These are phyloP conservation scores for Venturiaceae sp. DNA, from an alignment of 2,329 filamentous ascomycete genomes.

Conservation along the genomic window DNA sequence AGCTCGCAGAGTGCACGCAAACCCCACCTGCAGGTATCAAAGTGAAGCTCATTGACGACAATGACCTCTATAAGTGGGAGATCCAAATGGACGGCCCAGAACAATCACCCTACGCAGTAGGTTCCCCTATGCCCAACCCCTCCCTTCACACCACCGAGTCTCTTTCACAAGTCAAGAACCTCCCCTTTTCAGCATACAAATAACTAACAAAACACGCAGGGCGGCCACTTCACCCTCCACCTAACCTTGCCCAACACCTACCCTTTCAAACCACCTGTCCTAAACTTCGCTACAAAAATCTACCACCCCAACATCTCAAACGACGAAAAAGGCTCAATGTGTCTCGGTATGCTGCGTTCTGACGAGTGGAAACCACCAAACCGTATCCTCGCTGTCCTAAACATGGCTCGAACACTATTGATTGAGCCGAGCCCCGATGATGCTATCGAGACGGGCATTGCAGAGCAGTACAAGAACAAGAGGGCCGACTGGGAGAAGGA, in stretches of 20 bases:
- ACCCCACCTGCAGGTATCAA: slow-evolving; percentile 47
- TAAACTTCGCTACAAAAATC: slow-evolving; percentile 79
- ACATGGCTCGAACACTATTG: slow-evolving; percentile 65
- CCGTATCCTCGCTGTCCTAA: slow-evolving; percentile 64
- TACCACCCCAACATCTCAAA: slow-evolving; percentile 95
- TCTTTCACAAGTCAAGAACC: neutral
- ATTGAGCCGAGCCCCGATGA: slow-evolving; percentile 80
- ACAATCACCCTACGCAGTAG: slow-evolving; percentile 54
- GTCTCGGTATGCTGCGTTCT: slow-evolving; percentile 69
- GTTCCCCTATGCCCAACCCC: slow-evolving; percentile 15
- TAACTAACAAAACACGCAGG: slow-evolving; percentile 28
- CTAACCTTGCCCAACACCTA: slow-evolving; percentile 70
- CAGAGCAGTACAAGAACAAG: slow-evolving; percentile 69
- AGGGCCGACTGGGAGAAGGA: slow-evolving; percentile 62
- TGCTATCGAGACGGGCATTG: slow-evolving; percentile 77
- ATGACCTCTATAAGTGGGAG: slow-evolving; percentile 59
- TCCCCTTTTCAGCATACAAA: neutral
- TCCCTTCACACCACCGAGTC: slow-evolving; percentile 10
- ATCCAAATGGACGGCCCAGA: slow-evolving; percentile 57
- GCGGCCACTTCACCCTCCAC: slow-evolving; percentile 64
- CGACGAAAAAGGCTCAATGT: slow-evolving; percentile 77
- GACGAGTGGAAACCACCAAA: slow-evolving; percentile 90
- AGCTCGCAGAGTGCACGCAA: slow-evolving; percentile 47
- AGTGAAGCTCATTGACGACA: slow-evolving; percentile 49
- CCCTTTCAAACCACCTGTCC: slow-evolving; percentile 77